Conservation (phyloP, 352 stramenopile genomes). For the Pythium volutum region DNA sequence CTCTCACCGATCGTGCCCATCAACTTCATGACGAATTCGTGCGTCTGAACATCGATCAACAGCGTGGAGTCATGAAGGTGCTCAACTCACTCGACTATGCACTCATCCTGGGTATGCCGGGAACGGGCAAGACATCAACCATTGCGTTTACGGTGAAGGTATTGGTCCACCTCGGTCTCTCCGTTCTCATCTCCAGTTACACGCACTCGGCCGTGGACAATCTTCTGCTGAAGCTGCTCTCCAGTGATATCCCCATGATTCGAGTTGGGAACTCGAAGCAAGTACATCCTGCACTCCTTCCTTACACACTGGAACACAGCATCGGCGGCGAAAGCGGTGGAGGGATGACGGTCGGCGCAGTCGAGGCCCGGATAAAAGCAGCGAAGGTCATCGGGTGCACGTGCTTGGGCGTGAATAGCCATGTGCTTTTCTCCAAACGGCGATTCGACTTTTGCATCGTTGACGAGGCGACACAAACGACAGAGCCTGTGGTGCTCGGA, state of each 20-base stretch:
- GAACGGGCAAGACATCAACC: conserved; percentile 96
- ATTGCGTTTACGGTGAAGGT: conserved; percentile 94
- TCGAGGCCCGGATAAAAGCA: conserved; percentile 48
- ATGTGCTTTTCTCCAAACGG: conserved; percentile 77
- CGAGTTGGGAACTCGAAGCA: conserved; percentile 69
- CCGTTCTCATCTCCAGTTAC: conserved; percentile 96
- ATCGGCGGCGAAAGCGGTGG: conserved; percentile 1
- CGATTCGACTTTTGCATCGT: conserved; percentile 98
- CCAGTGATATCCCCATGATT: conserved; percentile 57
- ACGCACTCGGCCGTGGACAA: conserved; percentile 99
- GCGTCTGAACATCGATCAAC: conserved; percentile 77
- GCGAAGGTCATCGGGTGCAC: conserved; percentile 70
- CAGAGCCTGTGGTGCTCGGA: conserved; percentile 92
- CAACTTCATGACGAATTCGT: conserved; percentile 47
- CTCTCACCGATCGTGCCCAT: neutral
- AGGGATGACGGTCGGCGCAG: conserved; percentile 33
- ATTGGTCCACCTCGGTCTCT: conserved; percentile 88
- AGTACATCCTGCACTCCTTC: conserved; percentile 64
- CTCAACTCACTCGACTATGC: conserved; percentile 93
- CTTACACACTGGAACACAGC: conserved; percentile 48
- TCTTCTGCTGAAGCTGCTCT: conserved; percentile 92
- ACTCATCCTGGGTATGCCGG: conserved; percentile 93
- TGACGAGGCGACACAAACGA: conserved; percentile 98
- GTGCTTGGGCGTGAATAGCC: conserved; percentile 70
- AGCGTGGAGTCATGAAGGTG: conserved; percentile 63